Evolutionary conservation across 176 grass and related monocot species (phyloP).

Genomic region (Hsuehochloa calcarea): DNA sequence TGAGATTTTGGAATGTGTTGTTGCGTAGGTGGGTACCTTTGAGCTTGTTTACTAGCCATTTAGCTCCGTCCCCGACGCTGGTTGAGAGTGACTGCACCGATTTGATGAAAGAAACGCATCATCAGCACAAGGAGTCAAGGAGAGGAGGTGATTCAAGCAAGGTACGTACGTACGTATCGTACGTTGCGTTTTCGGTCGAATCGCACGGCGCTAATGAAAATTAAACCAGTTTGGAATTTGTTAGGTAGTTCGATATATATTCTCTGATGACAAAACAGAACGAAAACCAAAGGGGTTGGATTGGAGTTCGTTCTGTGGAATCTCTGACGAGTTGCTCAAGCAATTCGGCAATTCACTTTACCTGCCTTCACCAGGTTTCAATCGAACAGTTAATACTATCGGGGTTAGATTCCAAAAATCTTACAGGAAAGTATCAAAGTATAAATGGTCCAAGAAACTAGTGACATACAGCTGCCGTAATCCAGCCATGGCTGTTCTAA

Average conservation of each 20-base stretch:
- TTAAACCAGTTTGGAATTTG: background rate
- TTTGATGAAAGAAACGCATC: background rate
- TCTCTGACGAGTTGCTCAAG: background rate
- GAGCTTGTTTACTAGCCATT: slow-evolving; percentile 95
- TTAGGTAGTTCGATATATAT: no score
- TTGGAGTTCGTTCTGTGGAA: background rate
- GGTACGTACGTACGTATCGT: no score
- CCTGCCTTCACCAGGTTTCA: background rate
- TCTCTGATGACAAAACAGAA: no score
- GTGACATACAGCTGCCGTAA: background rate
- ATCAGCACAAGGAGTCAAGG: background rate
- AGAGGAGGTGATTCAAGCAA: background rate
- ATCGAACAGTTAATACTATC: no score
- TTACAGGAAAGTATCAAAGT: background rate
- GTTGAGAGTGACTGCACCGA: slow-evolving; percentile 70
- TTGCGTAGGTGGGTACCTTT: slow-evolving; percentile 42
- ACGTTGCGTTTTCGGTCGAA: no score
- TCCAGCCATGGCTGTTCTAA: background rate
- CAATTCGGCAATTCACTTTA: background rate
- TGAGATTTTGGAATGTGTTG: background rate
- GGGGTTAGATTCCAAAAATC: background rate
- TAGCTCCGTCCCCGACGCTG: slow-evolving; percentile 70
- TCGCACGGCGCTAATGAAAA: no score
- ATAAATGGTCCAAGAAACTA: background rate
- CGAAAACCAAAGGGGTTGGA: background rate